phyloP scores from a whole-genome alignment of 495 filamentous ascomycete genomes.

The Hypoxylon subgilvum region DNA sequence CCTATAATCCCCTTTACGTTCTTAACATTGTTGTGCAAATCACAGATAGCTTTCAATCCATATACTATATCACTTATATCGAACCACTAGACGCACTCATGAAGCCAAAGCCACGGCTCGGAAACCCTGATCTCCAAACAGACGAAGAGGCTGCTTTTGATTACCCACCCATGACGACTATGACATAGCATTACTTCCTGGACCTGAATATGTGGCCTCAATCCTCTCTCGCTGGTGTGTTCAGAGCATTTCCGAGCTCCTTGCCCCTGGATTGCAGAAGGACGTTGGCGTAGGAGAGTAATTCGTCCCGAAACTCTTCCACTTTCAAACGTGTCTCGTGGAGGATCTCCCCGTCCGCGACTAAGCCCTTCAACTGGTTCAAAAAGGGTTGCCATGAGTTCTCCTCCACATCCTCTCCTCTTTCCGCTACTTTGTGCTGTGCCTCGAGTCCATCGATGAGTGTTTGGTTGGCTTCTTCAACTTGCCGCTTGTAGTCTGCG shows the following conservation, averaged over 20 bases:
- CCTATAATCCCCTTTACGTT: too few relatives aligned
- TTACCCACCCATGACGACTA: too few relatives aligned
- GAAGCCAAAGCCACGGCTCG: too few relatives aligned
- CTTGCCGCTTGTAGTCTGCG: slow-evolving; percentile 11
- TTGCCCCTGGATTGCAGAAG: slow-evolving; percentile 5
- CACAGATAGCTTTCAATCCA: too few relatives aligned
- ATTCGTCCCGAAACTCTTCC: slow-evolving; percentile 6
- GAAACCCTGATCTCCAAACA: slow-evolving; percentile 63
- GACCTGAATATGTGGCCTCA: neutral
- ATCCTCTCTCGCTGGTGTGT: slow-evolving; percentile 8
- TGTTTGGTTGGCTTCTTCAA: slow-evolving; percentile 15
- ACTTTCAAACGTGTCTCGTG: neutral
- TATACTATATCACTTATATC: too few relatives aligned
- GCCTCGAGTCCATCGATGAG: slow-evolving; percentile 11
- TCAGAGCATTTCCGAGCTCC: neutral
- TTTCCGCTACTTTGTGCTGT: slow-evolving; percentile 6
- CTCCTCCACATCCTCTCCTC: slow-evolving; percentile 8
- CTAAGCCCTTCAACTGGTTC: slow-evolving; percentile 9
- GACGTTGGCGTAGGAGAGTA: neutral
- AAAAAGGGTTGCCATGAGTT: slow-evolving; percentile 16
- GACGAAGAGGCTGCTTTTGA: too few relatives aligned
- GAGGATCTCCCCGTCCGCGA: slow-evolving; percentile 8
- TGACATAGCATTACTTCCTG: too few relatives aligned
- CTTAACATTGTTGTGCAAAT: too few relatives aligned
- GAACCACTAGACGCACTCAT: too few relatives aligned